Evolutionary conservation across 306 rosid species (phyloP).

Genomic region (Fragaria ananassa): DNA sequence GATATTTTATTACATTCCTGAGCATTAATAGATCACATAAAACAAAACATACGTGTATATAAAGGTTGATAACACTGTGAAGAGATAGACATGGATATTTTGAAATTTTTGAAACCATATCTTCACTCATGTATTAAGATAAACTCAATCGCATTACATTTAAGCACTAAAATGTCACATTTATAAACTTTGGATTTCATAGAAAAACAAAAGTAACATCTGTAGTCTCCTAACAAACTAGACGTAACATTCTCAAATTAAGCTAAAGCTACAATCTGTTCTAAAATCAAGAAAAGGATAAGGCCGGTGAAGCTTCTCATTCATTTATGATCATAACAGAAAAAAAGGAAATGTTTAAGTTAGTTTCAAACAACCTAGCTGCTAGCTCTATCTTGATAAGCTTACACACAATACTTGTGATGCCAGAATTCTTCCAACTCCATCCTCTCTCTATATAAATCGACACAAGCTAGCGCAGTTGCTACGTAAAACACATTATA

Average conservation of each 20-base stretch:
- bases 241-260: neutral
- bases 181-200: no score
- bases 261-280: slow-evolving; percentile 2
- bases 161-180: no score
- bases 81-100: no score
- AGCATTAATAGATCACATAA: no score
- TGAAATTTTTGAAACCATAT: no score
- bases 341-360: neutral
- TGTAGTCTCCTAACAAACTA: neutral
- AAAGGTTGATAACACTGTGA: no score
- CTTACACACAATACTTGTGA: slow-evolving; percentile 13
- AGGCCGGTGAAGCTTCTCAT: neutral
- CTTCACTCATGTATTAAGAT: no score
- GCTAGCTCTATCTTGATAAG: neutral
- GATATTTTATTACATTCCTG: no score
- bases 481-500: neutral
- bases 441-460: neutral
- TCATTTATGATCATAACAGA: slow-evolving; percentile 22
- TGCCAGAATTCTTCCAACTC: neutral
- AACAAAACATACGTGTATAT: no score
- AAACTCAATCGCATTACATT: no score
- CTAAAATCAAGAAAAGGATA: slow-evolving; percentile 25
- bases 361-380: slow-evolving; percentile 10
- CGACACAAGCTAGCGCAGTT: neutral
- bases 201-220: no score